These are phyloP conservation scores for Colletotrichum musicola DNA, from an alignment of 2,329 filamentous ascomycete genomes.

Conservation along the genomic window DNA sequence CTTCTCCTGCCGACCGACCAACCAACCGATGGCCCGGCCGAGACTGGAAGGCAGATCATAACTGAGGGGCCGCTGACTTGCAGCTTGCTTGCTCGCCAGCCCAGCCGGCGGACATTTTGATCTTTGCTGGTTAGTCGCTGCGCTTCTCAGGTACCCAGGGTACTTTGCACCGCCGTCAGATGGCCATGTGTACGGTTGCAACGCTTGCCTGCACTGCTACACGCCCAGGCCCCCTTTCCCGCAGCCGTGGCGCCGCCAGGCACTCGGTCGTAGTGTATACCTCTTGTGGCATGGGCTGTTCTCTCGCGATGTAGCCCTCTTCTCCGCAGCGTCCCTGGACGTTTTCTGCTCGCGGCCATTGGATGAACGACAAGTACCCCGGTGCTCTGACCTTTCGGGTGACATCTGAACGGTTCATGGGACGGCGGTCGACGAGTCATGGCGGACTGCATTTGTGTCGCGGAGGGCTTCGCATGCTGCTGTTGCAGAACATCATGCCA, in stretches of 20 bases:
- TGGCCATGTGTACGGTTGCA: not conserved
- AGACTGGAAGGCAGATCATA: slow-evolving; percentile 9
- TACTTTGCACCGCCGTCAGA: not conserved
- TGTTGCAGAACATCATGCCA: not conserved
- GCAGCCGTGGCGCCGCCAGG: not conserved
- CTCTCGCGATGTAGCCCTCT: not conserved
- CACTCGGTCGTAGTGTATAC: slow-evolving; percentile 6
- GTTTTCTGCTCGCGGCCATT: slow-evolving; percentile 14
- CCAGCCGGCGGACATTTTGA: not conserved
- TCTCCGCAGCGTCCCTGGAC: slow-evolving; percentile 16
- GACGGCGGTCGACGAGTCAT: slow-evolving; percentile 23
- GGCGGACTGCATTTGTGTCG: not conserved
- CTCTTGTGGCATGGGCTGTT: not conserved
- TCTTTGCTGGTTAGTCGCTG: not conserved
- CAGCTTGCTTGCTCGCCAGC: not conserved
- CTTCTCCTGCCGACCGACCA: slow-evolving; percentile 9
- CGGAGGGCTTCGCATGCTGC: slow-evolving; percentile 8
- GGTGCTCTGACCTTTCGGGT: slow-evolving; percentile 16
- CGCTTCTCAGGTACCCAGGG: not conserved
- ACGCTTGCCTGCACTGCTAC: not conserved
- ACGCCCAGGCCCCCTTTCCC: not conserved
- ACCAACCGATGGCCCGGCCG: slow-evolving; percentile 8
- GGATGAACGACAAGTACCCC: slow-evolving; percentile 24
- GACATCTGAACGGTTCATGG: slow-evolving; percentile 14
- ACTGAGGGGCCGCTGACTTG: slow-evolving; percentile 5